These are phyloP conservation scores for Podospora comata DNA, from an alignment of 495 filamentous ascomycete species.

Conservation along the genomic window DNA sequence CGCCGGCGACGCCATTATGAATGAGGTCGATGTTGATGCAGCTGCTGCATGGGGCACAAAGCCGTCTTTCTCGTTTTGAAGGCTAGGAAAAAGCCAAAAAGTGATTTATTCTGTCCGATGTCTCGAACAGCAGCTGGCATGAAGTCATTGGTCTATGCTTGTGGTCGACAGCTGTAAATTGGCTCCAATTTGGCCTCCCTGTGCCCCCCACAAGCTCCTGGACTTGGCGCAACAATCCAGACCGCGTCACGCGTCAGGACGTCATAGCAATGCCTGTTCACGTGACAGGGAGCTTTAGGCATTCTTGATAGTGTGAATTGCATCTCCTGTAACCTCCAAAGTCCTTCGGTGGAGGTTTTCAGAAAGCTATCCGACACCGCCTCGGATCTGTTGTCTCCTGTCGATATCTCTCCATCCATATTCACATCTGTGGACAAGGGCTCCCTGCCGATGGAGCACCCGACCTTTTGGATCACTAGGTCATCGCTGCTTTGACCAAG, in stretches of 20 bases:
- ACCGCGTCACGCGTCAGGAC: conserved; percentile 30
- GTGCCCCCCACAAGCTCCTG: conserved; percentile 1
- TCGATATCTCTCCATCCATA: no score
- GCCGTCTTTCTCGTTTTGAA: neutral
- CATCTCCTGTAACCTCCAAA: neutral
- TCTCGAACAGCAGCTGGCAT: neutral
- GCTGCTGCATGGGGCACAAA: neutral
- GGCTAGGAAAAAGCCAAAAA: neutral
- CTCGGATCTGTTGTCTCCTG: neutral
- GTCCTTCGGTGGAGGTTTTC: neutral
- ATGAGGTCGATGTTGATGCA: conserved; percentile 1
- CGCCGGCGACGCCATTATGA: conserved; percentile 7
- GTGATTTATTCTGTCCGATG: neutral
- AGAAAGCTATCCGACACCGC: neutral
- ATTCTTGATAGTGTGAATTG: neutral
- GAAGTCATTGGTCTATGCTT: conserved; percentile 20
- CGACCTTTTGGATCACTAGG: neutral
- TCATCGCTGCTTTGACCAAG: neutral
- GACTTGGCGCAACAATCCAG: conserved; percentile 9
- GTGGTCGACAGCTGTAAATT: conserved; percentile 8
- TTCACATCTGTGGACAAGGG: neutral
- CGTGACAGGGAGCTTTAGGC: conserved; percentile 6
- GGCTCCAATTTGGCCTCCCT: neutral
- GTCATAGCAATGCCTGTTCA: conserved; percentile 23
- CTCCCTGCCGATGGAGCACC: neutral